A percentile compares a stretch with the other conserved stretches of the same genome.
Conservation (phyloP, 768 basidiomycete species). For the Tremella yokohamensis region DNA sequence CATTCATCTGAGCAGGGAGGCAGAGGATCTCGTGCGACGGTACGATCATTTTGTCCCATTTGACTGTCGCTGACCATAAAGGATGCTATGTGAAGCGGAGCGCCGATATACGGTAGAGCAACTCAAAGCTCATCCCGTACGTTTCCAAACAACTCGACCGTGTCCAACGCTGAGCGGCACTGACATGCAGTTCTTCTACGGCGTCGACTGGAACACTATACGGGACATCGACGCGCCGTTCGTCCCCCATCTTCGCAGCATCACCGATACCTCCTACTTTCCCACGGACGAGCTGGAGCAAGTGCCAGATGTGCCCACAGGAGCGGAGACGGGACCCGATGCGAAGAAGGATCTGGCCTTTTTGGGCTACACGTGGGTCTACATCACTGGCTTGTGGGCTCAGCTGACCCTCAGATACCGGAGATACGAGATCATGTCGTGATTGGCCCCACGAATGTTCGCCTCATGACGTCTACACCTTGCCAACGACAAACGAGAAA, state of each 20-base stretch:
- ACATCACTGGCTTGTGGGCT: background rate
- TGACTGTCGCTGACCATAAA: slow-evolving; percentile 9
- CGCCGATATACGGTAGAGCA: slow-evolving; percentile 74
- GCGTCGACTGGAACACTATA: slow-evolving; percentile 87
- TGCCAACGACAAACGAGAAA: too few species aligned
- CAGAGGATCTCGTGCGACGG: slow-evolving; percentile 83
- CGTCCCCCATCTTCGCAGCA: slow-evolving; percentile 86
- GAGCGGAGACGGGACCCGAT: slow-evolving; percentile 45
- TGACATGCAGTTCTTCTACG: slow-evolving; percentile 54
- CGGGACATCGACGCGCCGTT: slow-evolving; percentile 90
- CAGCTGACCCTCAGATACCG: slow-evolving; percentile 35
- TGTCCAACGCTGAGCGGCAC: background rate
- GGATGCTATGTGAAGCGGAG: slow-evolving; percentile 75
- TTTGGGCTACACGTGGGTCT: slow-evolving; percentile 56
- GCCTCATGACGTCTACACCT: too few species aligned
- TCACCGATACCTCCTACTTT: slow-evolving; percentile 98
- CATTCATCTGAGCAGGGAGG: slow-evolving; percentile 83
- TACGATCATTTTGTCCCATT: slow-evolving; percentile 49
- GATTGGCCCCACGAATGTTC: background rate
- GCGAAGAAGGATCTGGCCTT: slow-evolving; percentile 61
- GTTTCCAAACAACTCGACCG: slow-evolving; percentile 32
- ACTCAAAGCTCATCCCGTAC: slow-evolving; percentile 85
- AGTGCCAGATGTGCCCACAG: slow-evolving; percentile 57
- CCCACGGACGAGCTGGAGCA: slow-evolving; percentile 91
- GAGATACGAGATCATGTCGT: slow-evolving; percentile 45